Percentiles rank a stretch among this genome's conserved stretches.
phyloP scores from a whole-genome alignment of 78 protist genomes.

The Cavenderia fasciculata region DNA sequence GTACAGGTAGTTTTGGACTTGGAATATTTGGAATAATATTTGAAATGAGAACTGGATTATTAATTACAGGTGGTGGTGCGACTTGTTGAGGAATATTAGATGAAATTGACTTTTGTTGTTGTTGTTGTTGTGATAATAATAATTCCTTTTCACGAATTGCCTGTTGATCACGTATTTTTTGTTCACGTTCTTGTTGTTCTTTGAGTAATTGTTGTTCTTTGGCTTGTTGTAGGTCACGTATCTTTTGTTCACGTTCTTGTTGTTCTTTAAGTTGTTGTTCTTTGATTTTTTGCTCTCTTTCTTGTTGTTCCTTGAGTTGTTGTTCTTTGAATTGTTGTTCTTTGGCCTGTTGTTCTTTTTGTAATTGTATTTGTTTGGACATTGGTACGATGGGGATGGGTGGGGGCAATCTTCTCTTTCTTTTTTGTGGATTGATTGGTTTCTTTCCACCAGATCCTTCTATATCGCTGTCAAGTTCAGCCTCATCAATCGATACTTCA shows the following conservation, averaged over 20 bases:
- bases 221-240: too few species aligned
- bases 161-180: too few species aligned
- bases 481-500: constrained; percentile 73
- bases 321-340: background rate
- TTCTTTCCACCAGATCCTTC: background rate
- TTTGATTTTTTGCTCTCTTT: background rate
- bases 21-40: background rate
- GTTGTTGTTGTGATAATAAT: too few species aligned
- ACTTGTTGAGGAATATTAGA: too few species aligned
- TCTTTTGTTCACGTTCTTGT: background rate
- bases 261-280: background rate
- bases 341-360: background rate
- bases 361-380: background rate
- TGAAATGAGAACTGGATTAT: too few species aligned
- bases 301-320: background rate
- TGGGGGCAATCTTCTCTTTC: background rate
- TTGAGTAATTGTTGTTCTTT: too few species aligned
- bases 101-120: too few species aligned
- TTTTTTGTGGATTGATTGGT: background rate
- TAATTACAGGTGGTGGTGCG: too few species aligned
- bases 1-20: background rate
- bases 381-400: constrained; percentile 7
- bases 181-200: too few species aligned
- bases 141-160: too few species aligned
- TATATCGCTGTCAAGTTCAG: constrained; percentile 34